Evolutionary conservation across 176 grass and related monocot genomes (phyloP).

Genomic region (Melocanna baccifera): DNA sequence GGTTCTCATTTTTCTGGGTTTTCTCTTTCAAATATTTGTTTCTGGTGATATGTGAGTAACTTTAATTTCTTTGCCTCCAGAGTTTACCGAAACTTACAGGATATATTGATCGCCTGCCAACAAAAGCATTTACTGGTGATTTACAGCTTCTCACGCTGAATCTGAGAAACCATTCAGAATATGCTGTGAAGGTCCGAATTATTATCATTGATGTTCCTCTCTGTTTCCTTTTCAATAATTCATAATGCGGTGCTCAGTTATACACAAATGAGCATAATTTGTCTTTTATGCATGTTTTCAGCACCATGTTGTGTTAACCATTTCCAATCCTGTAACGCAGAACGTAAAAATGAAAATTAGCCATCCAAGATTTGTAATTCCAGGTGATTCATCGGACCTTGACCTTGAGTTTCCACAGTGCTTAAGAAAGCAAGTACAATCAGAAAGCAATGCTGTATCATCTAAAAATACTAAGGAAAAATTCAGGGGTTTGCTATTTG

Average conservation of each 20-base stretch:
- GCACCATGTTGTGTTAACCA: slow-evolving; percentile 23
- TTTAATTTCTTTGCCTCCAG: slow-evolving; percentile 47
- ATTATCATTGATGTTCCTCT: slow-evolving; percentile 16
- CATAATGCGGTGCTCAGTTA: not conserved
- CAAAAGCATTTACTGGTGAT: slow-evolving; percentile 70
- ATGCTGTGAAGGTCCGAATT: slow-evolving; percentile 68
- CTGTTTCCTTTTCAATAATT: slow-evolving; percentile 10
- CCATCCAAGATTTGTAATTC: slow-evolving; percentile 81
- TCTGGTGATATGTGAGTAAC: slow-evolving; percentile 19
- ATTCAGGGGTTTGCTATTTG: slow-evolving; percentile 57
- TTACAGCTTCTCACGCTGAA: slow-evolving; percentile 68
- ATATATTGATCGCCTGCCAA: slow-evolving; percentile 64
- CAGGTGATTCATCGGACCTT: slow-evolving; percentile 44
- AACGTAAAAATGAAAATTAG: slow-evolving; percentile 93
- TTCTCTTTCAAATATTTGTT: slow-evolving; percentile 20
- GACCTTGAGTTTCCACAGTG: slow-evolving; percentile 58
- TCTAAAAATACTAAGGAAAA: slow-evolving; percentile 35
- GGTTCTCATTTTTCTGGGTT: slow-evolving; percentile 42
- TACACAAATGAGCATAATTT: slow-evolving; percentile 13
- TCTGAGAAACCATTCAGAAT: slow-evolving; percentile 77
- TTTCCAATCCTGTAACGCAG: slow-evolving; percentile 51
- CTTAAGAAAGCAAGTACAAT: slow-evolving; percentile 50
- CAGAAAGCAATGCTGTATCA: slow-evolving; percentile 31
- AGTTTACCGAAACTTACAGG: slow-evolving; percentile 83
- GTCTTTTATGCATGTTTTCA: not conserved